Conservation (phyloP, 148 eudicot genomes). For the Arbutus unedo region DNA sequence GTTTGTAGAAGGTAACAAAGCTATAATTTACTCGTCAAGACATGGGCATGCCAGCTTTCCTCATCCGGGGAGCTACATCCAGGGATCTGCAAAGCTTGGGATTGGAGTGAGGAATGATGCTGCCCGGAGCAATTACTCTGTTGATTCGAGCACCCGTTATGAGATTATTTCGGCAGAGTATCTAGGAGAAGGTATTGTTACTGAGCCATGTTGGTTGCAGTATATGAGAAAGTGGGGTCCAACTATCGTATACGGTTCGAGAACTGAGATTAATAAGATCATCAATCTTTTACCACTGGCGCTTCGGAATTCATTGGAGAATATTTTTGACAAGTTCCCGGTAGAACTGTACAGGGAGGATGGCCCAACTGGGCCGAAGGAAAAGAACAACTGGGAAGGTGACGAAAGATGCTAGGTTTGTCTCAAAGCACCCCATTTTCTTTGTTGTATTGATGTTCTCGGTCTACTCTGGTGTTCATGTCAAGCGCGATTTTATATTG, state of each 20-base stretch:
- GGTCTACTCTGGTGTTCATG: no score
- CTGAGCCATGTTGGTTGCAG: constrained; percentile 75
- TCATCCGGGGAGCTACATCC: constrained; percentile 65
- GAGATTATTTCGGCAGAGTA: constrained; percentile 77
- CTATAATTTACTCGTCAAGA: constrained; percentile 63
- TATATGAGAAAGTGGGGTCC: constrained; percentile 95
- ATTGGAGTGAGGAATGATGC: constrained; percentile 82
- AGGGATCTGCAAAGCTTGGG: constrained; percentile 70
- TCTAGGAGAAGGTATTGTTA: constrained; percentile 45
- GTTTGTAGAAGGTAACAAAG: constrained; percentile 69
- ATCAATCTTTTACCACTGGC: constrained; percentile 45
- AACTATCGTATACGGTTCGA: constrained; percentile 54
- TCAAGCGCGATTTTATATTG: neutral
- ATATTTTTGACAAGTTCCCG: constrained; percentile 52
- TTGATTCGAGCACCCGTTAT: constrained; percentile 67
- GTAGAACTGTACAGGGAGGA: constrained; percentile 65
- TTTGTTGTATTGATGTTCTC: neutral
- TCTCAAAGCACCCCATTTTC: neutral
- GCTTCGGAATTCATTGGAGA: constrained; percentile 35
- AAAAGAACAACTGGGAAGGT: constrained; percentile 90
- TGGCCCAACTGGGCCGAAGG: constrained; percentile 95
- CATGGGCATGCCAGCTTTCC: constrained; percentile 80
- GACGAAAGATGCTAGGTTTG: constrained; percentile 71
- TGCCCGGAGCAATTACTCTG: constrained; percentile 40
- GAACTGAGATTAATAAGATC: constrained; percentile 55